Percentiles rank a stretch among this genome's conserved stretches.
phyloP scores from a whole-genome alignment of 768 basidiomycete species.

The Dioszegia hungarica region DNA sequence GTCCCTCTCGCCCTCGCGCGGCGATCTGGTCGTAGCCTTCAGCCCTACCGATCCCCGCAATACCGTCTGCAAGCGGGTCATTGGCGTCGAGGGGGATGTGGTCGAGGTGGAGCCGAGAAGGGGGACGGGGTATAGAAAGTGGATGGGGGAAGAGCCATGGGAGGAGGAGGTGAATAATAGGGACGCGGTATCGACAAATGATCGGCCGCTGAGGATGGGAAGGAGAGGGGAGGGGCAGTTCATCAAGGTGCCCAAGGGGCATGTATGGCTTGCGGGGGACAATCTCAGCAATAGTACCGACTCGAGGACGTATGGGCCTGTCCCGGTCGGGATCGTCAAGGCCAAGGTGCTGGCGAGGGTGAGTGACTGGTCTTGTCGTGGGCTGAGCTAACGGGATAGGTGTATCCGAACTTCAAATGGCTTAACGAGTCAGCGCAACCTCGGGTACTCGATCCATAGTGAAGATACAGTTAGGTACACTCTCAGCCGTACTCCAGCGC shows the following conservation, averaged over 20 bases:
- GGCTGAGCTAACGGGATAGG: constrained; percentile 4
- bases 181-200: constrained; percentile 6
- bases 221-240: constrained; percentile 55
- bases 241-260: constrained; percentile 72
- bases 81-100: constrained; percentile 84
- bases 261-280: constrained; percentile 88
- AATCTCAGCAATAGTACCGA: constrained; percentile 77
- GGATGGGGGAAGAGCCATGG: constrained; percentile 11
- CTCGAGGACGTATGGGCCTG: constrained; percentile 87
- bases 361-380: constrained; percentile 4
- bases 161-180: constrained; percentile 11
- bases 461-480: too few relatives aligned
- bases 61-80: constrained; percentile 78
- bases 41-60: constrained; percentile 66
- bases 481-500: too few relatives aligned
- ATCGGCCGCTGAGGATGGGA: constrained; percentile 14
- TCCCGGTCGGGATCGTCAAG: constrained; percentile 55
- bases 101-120: constrained; percentile 76
- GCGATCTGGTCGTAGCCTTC: constrained; percentile 68
- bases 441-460: too few relatives aligned
- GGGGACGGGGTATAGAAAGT: constrained; percentile 15
- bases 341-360: constrained; percentile 46
- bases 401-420: constrained; percentile 31
- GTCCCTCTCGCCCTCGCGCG: constrained; percentile 52
- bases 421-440: too few relatives aligned